Evolutionary conservation across 2,329 filamentous ascomycete genomes (phyloP).

Genomic region (Madurella fahalii): DNA sequence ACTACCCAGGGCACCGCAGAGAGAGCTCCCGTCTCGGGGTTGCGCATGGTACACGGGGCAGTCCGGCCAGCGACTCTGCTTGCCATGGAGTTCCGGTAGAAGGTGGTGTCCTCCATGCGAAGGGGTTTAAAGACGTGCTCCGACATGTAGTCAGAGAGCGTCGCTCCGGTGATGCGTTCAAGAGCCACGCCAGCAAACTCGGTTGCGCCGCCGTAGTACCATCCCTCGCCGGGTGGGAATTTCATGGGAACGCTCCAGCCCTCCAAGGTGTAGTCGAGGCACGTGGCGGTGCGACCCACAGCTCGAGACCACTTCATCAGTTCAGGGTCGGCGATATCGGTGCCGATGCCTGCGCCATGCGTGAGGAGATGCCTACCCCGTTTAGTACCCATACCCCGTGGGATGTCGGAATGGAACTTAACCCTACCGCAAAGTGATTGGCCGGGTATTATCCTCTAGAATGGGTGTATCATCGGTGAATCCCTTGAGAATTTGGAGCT

Average conservation of each 20-base stretch:
- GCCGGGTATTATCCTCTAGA: constrained; percentile 34
- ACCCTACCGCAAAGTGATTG: constrained; percentile 36
- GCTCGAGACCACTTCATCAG: constrained; percentile 38
- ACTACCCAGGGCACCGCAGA: background rate
- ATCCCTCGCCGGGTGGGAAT: constrained; percentile 44
- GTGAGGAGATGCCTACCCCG: constrained; percentile 37
- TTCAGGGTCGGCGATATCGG: constrained; percentile 40
- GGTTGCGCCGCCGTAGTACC: constrained; percentile 44
- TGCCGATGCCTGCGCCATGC: constrained; percentile 45
- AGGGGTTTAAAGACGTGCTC: constrained; percentile 27
- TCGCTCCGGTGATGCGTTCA: constrained; percentile 36
- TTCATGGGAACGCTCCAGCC: constrained; percentile 41
- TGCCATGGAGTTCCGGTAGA: constrained; percentile 21
- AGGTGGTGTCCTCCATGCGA: constrained; percentile 26
- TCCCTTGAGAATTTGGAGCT: constrained; percentile 32
- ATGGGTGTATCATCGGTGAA: constrained; percentile 36
- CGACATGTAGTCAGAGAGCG: constrained; percentile 31
- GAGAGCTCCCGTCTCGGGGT: constrained; percentile 14
- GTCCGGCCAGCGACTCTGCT: constrained; percentile 6
- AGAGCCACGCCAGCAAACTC: constrained; percentile 47
- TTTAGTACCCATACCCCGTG: background rate
- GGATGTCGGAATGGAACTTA: background rate
- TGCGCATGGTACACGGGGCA: constrained; percentile 13
- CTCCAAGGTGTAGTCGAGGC: constrained; percentile 33
- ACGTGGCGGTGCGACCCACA: constrained; percentile 31